Percentiles rank a stretch among this genome's conserved stretches.
phyloP scores from a whole-genome alignment of 768 basidiomycete genomes.

The Punctularia strigosozonata region DNA sequence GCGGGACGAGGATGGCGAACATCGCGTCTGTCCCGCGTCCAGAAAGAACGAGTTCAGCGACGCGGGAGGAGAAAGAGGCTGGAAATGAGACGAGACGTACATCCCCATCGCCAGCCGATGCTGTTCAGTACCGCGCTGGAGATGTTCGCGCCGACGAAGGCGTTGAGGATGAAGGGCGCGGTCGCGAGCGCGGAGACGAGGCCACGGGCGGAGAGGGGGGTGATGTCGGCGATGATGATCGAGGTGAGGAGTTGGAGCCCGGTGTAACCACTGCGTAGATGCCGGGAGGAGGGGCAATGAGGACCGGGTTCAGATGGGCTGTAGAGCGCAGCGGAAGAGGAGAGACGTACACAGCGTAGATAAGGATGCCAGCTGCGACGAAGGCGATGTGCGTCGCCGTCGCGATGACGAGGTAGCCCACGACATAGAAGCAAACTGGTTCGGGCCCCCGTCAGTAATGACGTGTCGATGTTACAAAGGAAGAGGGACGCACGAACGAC shows the following conservation, averaged over 20 bases:
- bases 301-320: no score
- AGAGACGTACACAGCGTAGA: slow-evolving; percentile 42
- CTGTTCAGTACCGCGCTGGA: slow-evolving; percentile 30
- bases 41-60: background rate
- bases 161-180: slow-evolving; percentile 48
- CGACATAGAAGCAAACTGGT: no score
- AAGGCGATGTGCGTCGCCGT: slow-evolving; percentile 31
- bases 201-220: slow-evolving; percentile 45
- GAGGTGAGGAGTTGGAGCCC: slow-evolving; percentile 55
- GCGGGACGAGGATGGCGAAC: slow-evolving; percentile 46
- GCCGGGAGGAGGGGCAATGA: no score
- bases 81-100: slow-evolving; percentile 25
- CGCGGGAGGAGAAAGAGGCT: background rate
- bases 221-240: slow-evolving; percentile 53
- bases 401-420: slow-evolving; percentile 44
- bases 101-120: slow-evolving; percentile 59
- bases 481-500: slow-evolving; percentile 45
- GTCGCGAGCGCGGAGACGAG: slow-evolving; percentile 34
- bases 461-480: no score
- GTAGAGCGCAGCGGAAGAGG: no score
- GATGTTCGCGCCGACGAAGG: slow-evolving; percentile 54
- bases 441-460: no score
- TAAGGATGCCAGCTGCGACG: slow-evolving; percentile 41
- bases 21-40: slow-evolving; percentile 30
- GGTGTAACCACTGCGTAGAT: slow-evolving; percentile 13